Evolutionary conservation across 2,329 filamentous ascomycete species (phyloP).

Genomic region (Rhynchosporium secalis): DNA sequence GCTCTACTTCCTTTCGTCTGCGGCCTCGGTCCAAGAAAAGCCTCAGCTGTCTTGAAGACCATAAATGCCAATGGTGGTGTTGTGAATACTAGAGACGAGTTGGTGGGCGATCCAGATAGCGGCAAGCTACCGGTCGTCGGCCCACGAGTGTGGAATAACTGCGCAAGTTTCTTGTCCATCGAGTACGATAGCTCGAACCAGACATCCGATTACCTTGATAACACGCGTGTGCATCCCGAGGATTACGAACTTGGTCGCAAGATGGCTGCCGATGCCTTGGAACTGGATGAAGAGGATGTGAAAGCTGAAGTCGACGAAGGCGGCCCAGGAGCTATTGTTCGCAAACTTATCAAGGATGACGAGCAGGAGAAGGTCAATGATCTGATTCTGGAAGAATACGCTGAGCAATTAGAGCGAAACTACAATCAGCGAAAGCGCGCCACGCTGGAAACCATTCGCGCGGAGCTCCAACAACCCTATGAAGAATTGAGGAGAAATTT

Average conservation of each 20-base stretch:
- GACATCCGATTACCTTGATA: conserved; percentile 88
- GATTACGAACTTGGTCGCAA: conserved; percentile 98
- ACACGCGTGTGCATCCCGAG: conserved; percentile 95
- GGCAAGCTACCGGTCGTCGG: conserved; percentile 79
- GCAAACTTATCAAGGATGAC: conserved; percentile 92
- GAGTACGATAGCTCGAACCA: conserved; percentile 81
- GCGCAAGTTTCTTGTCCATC: conserved; percentile 91
- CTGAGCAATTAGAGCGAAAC: conserved; percentile 89
- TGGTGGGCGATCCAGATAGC: conserved; percentile 83
- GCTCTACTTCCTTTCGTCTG: conserved; percentile 89
- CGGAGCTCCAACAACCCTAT: conserved; percentile 88
- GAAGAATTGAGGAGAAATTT: conserved; percentile 90
- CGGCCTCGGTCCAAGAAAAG: conserved; percentile 89
- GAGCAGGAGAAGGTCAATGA: conserved; percentile 95
- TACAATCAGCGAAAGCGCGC: conserved; percentile 94
- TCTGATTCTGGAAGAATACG: conserved; percentile 93
- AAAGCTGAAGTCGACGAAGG: conserved; percentile 91
- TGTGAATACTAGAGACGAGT: conserved; percentile 79
- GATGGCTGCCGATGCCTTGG: conserved; percentile 95
- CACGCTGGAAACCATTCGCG: conserved; percentile 92
- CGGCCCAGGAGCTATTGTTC: conserved; percentile 84
- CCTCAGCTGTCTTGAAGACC: conserved; percentile 79
- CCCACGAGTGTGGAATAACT: conserved; percentile 92
- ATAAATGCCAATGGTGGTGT: conserved; percentile 89
- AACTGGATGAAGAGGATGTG: conserved; percentile 96